A percentile compares a stretch with the other conserved stretches of the same genome.
Evolutionary conservation across 257 asterid species (phyloP).

Genomic region (Thymus mandschuricus): DNA sequence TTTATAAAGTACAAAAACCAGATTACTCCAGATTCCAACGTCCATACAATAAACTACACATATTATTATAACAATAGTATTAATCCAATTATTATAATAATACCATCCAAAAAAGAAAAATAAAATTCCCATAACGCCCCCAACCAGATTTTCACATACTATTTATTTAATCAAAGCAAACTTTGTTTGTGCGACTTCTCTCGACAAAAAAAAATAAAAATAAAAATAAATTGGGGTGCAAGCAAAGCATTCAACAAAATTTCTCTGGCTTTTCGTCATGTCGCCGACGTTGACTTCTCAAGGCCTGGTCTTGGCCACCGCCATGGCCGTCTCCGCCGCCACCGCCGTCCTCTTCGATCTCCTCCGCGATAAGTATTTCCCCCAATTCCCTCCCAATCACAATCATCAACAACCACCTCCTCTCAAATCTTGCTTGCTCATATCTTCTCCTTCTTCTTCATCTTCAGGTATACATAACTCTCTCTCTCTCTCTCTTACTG

Average conservation of each 20-base stretch:
- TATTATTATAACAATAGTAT: not conserved
- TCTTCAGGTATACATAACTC: constrained; percentile 52
- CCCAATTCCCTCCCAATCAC: not conserved
- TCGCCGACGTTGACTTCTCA: constrained; percentile 59
- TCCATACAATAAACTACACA: not conserved
- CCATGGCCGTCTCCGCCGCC: constrained; percentile 86
- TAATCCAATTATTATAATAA: not conserved
- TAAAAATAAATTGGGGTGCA: too few relatives aligned
- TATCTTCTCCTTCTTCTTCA: too few relatives aligned
- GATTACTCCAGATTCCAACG: constrained; percentile 26
- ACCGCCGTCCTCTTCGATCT: constrained; percentile 65
- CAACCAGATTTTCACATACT: constrained; percentile 12
- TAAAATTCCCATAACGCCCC: constrained; percentile 17
- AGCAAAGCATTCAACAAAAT: not conserved
- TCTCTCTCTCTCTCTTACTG: not conserved
- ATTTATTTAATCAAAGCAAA: not conserved
- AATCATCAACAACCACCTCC: constrained; percentile 10
- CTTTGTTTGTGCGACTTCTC: not conserved
- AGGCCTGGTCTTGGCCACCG: constrained; percentile 75
- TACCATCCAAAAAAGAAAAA: too few relatives aligned
- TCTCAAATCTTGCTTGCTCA: constrained; percentile 54
- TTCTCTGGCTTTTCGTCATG: constrained; percentile 26
- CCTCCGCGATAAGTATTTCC: constrained; percentile 44
- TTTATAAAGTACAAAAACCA: constrained; percentile 8
- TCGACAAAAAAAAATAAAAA: not conserved